Evolutionary conservation across 805 yeast species (phyloP).

Genomic region (Tetrapisispora fleetii): DNA sequence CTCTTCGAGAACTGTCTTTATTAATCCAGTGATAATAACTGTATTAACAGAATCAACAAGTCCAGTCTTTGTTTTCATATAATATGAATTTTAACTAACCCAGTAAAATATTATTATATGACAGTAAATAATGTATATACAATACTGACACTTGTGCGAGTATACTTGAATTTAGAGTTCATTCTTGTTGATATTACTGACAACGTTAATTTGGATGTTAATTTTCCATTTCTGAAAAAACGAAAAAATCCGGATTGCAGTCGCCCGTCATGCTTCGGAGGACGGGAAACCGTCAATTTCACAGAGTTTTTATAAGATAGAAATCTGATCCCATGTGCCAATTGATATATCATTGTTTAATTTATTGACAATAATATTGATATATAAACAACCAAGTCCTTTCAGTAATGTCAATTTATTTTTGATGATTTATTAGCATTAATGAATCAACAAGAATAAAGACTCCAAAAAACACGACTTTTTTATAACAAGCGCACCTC

Average conservation of each 20-base stretch:
- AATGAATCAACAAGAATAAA: background rate
- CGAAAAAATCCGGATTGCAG: background rate
- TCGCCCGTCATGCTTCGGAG: conserved; percentile 1
- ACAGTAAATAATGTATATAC: background rate
- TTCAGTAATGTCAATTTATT: too few relatives aligned
- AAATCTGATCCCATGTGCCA: background rate
- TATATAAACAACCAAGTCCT: background rate
- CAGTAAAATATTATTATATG: background rate
- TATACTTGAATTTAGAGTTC: too few relatives aligned
- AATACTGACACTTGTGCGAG: too few relatives aligned
- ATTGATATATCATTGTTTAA: background rate
- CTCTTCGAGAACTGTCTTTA: too few relatives aligned
- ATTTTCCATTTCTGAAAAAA: background rate
- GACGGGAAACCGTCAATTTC: background rate
- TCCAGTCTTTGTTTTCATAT: too few relatives aligned
- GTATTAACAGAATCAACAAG: too few relatives aligned
- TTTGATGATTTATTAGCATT: too few relatives aligned
- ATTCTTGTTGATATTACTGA: too few relatives aligned
- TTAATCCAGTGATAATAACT: too few relatives aligned
- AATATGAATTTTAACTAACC: background rate
- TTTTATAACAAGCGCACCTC: background rate
- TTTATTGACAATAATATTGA: too few relatives aligned
- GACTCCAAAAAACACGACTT: background rate
- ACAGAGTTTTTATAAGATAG: background rate
- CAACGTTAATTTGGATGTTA: too few relatives aligned